A percentile compares a stretch with the other conserved stretches of the same genome.
phyloP scores from a whole-genome alignment of 2,329 filamentous ascomycete genomes.

The Pseudocercospora fijiensis region DNA sequence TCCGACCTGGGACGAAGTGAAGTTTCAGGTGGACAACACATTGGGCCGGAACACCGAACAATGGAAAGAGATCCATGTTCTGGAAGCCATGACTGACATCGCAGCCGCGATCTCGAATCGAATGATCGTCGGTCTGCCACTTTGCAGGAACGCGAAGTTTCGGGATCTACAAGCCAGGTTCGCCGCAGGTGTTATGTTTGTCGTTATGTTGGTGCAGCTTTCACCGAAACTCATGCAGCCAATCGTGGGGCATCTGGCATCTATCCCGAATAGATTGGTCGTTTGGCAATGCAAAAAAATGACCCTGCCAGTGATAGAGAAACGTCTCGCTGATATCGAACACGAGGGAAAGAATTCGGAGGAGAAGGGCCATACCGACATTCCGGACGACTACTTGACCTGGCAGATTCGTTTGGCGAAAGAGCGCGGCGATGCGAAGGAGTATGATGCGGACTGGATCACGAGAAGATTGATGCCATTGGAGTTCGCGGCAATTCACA shows the following conservation, averaged over 20 bases:
- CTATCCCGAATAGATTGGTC: conserved; percentile 50
- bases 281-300: conserved; percentile 47
- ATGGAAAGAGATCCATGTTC: conserved; percentile 41
- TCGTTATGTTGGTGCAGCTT: conserved; percentile 47
- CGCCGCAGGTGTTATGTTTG: conserved; percentile 48
- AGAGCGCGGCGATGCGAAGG: no score
- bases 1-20: conserved; percentile 43
- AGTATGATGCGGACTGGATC: no score
- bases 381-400: no score
- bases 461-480: no score
- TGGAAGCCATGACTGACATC: conserved; percentile 39
- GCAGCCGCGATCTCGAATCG: conserved; percentile 46
- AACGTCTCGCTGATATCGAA: conserved; percentile 51
- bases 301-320: conserved; percentile 50
- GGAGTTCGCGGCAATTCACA: no score
- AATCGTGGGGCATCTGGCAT: conserved; percentile 44
- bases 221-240: conserved; percentile 53
- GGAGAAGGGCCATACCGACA: conserved; percentile 31
- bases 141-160: conserved; percentile 50
- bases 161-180: conserved; percentile 52
- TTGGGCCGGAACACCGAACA: conserved; percentile 41
- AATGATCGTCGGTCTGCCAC: conserved; percentile 47
- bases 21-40: conserved; percentile 35
- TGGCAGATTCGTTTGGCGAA: no score
- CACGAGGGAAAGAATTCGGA: conserved; percentile 46